phyloP scores from a whole-genome alignment of 805 yeast species.

The Kodamaea nitidulidarum region DNA sequence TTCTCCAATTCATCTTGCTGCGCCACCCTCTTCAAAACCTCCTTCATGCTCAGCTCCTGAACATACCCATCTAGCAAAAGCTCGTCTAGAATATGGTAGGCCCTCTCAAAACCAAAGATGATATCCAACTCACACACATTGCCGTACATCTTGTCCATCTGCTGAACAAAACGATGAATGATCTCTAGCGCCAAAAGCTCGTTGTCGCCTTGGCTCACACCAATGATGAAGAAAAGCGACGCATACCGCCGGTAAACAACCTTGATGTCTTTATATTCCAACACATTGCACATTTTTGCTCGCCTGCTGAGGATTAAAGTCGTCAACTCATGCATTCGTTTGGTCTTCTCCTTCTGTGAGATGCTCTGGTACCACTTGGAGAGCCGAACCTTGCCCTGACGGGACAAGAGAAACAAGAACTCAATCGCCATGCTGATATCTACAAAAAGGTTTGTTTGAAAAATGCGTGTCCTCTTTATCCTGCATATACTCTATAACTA shows the following conservation, averaged over 20 bases:
- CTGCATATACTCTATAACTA: constrained; percentile 1
- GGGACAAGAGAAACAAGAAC: constrained; percentile 75
- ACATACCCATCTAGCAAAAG: constrained; percentile 82
- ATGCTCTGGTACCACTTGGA: constrained; percentile 90
- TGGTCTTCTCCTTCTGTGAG: constrained; percentile 79
- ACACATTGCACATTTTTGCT: constrained; percentile 91
- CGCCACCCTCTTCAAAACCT: constrained; percentile 68
- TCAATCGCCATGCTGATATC: constrained; percentile 61
- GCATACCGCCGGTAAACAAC: constrained; percentile 92
- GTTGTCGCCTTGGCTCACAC: constrained; percentile 78
- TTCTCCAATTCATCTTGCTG: constrained; percentile 86
- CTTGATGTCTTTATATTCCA: constrained; percentile 81
- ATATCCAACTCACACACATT: constrained; percentile 96
- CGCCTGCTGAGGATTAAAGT: constrained; percentile 81
- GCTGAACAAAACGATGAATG: constrained; percentile 91
- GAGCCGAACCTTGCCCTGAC: constrained; percentile 93
- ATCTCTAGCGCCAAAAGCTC: constrained; percentile 82
- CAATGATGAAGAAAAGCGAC: constrained; percentile 83
- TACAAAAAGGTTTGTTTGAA: not conserved
- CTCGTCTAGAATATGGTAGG: constrained; percentile 90
- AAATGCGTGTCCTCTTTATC: constrained; percentile 2
- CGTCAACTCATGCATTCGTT: constrained; percentile 79
- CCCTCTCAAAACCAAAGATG: constrained; percentile 91
- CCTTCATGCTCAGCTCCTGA: constrained; percentile 78
- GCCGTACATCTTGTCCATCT: constrained; percentile 93